phyloP scores from a whole-genome alignment of 306 rosid species.

The Calophaca sinica region DNA sequence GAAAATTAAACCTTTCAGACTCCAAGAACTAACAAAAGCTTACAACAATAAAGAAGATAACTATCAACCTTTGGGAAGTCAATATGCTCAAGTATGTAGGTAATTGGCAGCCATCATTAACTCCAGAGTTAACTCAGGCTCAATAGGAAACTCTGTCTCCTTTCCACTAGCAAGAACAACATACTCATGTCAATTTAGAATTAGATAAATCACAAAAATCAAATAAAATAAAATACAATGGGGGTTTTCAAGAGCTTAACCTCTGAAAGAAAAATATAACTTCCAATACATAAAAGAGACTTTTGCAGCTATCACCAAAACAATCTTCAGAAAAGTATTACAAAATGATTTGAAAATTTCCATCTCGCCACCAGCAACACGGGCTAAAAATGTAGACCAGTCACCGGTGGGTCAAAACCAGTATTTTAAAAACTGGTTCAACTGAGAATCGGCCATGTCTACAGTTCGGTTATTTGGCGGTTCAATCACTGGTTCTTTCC shows the following conservation, averaged over 20 bases:
- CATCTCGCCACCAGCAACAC: background rate
- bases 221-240: background rate
- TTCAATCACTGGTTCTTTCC: too few relatives aligned
- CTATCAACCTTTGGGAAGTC: constrained; percentile 39
- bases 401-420: background rate
- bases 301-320: background rate
- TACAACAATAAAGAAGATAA: constrained; percentile 46
- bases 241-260: constrained; percentile 5
- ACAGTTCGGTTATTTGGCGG: too few relatives aligned
- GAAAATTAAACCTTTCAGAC: background rate
- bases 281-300: constrained; percentile 18
- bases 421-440: too few relatives aligned
- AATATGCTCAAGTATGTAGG: constrained; percentile 71
- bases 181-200: constrained; percentile 32
- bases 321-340: constrained; percentile 5
- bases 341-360: background rate
- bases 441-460: too few relatives aligned
- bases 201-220: constrained; percentile 1
- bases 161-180: constrained; percentile 66
- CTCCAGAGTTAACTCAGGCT: constrained; percentile 90
- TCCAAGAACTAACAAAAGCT: constrained; percentile 33
- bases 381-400: background rate
- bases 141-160: constrained; percentile 90
- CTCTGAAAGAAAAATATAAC: constrained; percentile 9
- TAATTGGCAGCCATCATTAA: constrained; percentile 97